Evolutionary conservation across 2,329 filamentous ascomycete genomes (phyloP), one percentile per base, ranked within the genome.

Genomic region (Xylariales sp.): DNA sequence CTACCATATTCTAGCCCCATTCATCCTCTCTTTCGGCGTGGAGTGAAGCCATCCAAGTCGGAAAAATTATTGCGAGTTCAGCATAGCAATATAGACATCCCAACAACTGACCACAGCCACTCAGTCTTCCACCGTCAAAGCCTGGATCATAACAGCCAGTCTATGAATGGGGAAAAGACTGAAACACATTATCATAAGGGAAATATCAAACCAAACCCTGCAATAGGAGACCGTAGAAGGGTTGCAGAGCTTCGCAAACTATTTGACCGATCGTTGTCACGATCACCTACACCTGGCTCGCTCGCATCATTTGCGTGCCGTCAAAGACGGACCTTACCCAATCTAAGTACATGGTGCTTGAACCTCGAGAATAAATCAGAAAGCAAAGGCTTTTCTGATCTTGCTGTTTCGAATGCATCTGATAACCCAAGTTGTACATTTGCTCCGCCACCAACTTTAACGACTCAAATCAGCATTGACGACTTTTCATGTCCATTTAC

Each of bases 241-340:
- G 58, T 63, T 5, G 46, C 56, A 3, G 53, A 56, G 14, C 47
- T 60, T 25, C 49, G 55, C 18, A 48, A 24, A 27, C 19, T 56
- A 0, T 61, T 61, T 37, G 55, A 62, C 31, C 37, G 41, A 14
- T 42, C 47, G 6, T 45, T 47, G 6, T 27, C 18, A 33, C 37
- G 37, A 36, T 30, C 29, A n/a, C 24, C 48, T 10, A 48, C 51
- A n/a, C 44, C 41, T 17, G 35, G 44, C 5, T 43, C 51, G 2
- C 43, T 55, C 17, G 29, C 29, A 15, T 28, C 40, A 16, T 34
- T 35, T 25, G 17, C 29, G 8, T 30, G 40, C 8, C 35, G 30
- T 20, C 29, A 34, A 7, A 35, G 25, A 10, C 20, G n/a, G 8
- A 20, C 30, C 4, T 6, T 24, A 4, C 31, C 36, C 14, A 33